A percentile compares a stretch with the other conserved stretches of the same genome.
These are phyloP conservation scores for Tardiomyces digboiensis DNA, from an alignment of 1,139 yeast genomes.

Conservation along the genomic window DNA sequence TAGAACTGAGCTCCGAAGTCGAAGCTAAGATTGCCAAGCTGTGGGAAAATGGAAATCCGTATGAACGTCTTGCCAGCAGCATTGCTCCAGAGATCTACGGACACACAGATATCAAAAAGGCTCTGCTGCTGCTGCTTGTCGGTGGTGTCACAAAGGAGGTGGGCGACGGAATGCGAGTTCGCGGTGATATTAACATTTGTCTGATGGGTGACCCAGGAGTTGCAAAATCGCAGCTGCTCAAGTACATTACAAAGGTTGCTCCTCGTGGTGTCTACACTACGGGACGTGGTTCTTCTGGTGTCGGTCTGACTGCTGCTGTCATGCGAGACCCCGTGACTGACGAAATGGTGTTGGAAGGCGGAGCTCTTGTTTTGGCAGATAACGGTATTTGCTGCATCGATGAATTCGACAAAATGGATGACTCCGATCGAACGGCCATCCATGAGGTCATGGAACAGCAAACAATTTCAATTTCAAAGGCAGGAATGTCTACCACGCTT, in stretches of 20 bases:
- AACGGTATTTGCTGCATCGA: constrained; percentile 98
- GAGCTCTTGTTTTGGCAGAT: constrained; percentile 95
- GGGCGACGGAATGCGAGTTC: constrained; percentile 93
- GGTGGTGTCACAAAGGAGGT: constrained; percentile 95
- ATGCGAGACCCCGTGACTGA: constrained; percentile 99
- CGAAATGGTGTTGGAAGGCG: constrained; percentile 98
- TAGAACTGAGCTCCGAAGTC: constrained; percentile 44
- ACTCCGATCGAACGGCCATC: constrained; percentile 91
- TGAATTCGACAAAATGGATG: constrained; percentile 99
- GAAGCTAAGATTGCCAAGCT: constrained; percentile 47
- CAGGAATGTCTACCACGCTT: constrained; percentile 94
- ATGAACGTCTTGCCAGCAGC: constrained; percentile 72
- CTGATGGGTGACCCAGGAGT: constrained; percentile 99
- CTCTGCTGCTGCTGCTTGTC: constrained; percentile 69
- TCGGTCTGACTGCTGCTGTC: constrained; percentile 98
- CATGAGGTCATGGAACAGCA: constrained; percentile 99
- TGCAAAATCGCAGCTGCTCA: constrained; percentile 93
- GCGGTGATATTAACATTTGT: constrained; percentile 96
- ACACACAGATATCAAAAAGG: constrained; percentile 88
- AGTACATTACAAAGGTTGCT: constrained; percentile 86
- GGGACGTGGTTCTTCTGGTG: constrained; percentile 99
- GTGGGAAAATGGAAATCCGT: constrained; percentile 54
- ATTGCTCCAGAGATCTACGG: constrained; percentile 99
- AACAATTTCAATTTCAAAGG: constrained; percentile 94
- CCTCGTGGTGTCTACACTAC: constrained; percentile 98